Conservation (phyloP, 495 filamentous ascomycete genomes). For the Usnea hakonensis region DNA sequence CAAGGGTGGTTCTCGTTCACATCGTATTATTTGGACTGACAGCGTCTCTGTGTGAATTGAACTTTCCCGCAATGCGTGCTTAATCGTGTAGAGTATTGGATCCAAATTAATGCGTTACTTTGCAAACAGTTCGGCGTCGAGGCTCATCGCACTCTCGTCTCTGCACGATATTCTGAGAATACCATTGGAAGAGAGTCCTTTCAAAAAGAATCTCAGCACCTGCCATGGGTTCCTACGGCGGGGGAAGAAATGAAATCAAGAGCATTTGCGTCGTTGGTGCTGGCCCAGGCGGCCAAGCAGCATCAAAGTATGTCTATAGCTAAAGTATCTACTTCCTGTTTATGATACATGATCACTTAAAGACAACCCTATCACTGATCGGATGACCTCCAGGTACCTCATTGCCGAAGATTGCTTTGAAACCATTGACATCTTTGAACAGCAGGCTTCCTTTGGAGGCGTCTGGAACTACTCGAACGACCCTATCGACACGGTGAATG, state of each 20-base stretch:
- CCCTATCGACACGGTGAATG: constrained; percentile 3
- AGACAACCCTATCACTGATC: background rate
- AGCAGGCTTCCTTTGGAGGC: constrained; percentile 65
- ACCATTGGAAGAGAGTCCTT: background rate
- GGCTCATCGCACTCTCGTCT: background rate
- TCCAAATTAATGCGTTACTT: background rate
- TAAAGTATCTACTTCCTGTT: background rate
- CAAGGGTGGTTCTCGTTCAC: too few relatives aligned
- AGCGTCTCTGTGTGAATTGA: background rate
- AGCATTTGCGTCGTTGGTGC: constrained; percentile 63
- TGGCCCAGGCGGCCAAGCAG: constrained; percentile 58
- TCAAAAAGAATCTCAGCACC: background rate
- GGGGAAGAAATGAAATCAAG: background rate
- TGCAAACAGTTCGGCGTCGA: background rate
- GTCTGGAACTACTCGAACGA: constrained; percentile 62
- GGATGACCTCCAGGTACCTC: constrained; percentile 51
- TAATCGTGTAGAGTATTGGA: background rate
- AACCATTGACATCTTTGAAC: constrained; percentile 72
- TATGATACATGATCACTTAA: background rate
- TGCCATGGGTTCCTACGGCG: background rate
- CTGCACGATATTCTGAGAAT: background rate
- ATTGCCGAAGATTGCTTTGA: constrained; percentile 63
- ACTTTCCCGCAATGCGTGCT: background rate
- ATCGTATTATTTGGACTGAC: too few relatives aligned
- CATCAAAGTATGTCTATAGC: constrained; percentile 50